Percentiles rank a stretch among this genome's conserved stretches.
Evolutionary conservation across 768 basidiomycete species (phyloP).

Genomic region (Russula griseocarnosa): DNA sequence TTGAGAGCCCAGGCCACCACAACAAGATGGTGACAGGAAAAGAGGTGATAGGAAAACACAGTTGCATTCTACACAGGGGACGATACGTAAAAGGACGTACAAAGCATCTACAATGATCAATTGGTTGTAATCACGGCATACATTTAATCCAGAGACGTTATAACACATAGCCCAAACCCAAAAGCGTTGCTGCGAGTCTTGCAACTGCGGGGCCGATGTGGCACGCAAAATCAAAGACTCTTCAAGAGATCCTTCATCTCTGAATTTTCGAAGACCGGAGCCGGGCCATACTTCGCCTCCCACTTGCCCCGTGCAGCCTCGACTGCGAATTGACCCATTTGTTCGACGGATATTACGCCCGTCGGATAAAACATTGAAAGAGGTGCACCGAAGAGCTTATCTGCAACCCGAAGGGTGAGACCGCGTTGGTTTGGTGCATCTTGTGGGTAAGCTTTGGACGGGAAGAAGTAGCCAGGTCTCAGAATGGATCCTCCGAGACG

Average conservation of each 20-base stretch:
- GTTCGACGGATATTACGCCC: slow-evolving; percentile 10
- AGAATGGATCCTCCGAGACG: slow-evolving; percentile 19
- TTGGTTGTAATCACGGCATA: no score
- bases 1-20: background rate
- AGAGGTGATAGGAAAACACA: no score
- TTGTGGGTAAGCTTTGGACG: slow-evolving; percentile 21
- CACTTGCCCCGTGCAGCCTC: slow-evolving; percentile 25
- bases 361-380: slow-evolving; percentile 14
- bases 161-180: no score
- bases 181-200: no score
- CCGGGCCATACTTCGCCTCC: slow-evolving; percentile 6
- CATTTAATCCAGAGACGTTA: no score
- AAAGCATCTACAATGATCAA: no score
- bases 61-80: no score
- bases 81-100: no score
- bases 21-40: background rate
- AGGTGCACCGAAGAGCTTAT: slow-evolving; percentile 15
- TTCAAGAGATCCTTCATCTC: slow-evolving; percentile 22
- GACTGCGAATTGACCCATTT: slow-evolving; percentile 21
- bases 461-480: slow-evolving; percentile 28
- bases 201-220: background rate
- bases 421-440: slow-evolving; percentile 22
- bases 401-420: slow-evolving; percentile 4
- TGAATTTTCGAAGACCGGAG: slow-evolving; percentile 18
- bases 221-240: background rate